Evolutionary conservation across 1,284 basidiomycete species (phyloP), one percentile per base, ranked within the genome.

Genomic region (Mixia osmundae): DNA sequence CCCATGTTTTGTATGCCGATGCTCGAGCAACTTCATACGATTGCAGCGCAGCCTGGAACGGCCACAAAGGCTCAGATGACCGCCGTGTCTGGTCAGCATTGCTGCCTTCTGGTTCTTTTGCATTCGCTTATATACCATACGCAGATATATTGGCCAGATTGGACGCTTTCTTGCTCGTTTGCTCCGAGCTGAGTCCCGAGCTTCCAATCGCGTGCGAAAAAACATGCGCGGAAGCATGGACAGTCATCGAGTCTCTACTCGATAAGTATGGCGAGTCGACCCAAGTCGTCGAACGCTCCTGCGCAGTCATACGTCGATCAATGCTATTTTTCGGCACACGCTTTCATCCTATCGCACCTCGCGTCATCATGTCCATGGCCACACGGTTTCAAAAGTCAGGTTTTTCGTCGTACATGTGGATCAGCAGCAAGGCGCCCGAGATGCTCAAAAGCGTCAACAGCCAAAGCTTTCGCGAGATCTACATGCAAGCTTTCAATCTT

Each of bases 391-490:
- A 82, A 45, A 57, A 63, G 12, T 80, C 79, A 0, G 79, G 78
- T 0, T 73, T 73, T 50, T 69, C 87, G 1, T 76, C 78, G 46
- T 95, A 83, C 57, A 57, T 95, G 10, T 99, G 91, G 91, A 83
- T 97, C 22, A 36, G 11, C 18, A 20, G 29, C 19, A 36, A 36
- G 15, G 15, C 30, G n/a, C n/a, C n/a, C n/a, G n/a, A n/a, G n/a
- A n/a, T n/a, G n/a, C n/a, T n/a, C n/a, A n/a, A n/a, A n/a, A n/a
- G n/a, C n/a, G n/a, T n/a, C n/a, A 67, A 65, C 22, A 59, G 55
- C 14, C 49, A 50, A 25, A 48, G 42, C 2, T 35, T 58, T 6
- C 46, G 46, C 2, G 41, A 40, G 9, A 60, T 71, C 4, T 67
- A 78, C 45, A 61, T 63, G 40, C 63, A 65, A 21, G 57, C 73